Conservation (phyloP, 305 asterid genomes). For the Coffea humblotiana region DNA sequence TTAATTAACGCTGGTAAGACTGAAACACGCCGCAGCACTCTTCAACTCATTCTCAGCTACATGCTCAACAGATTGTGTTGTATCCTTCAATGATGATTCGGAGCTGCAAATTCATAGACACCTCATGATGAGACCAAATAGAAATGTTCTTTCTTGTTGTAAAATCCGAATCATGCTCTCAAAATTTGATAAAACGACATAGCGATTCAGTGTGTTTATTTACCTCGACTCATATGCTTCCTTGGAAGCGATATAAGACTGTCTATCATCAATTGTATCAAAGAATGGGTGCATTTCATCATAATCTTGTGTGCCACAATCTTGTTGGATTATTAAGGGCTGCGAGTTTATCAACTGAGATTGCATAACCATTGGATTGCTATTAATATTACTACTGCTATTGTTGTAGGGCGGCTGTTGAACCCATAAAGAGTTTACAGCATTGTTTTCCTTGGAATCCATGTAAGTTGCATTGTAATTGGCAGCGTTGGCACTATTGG, state of each 20-base stretch:
- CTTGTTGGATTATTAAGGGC: slow-evolving; percentile 38
- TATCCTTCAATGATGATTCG: slow-evolving; percentile 63
- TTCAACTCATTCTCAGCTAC: slow-evolving; percentile 70
- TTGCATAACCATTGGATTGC: slow-evolving; percentile 38
- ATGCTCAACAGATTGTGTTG: slow-evolving; percentile 55
- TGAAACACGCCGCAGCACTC: slow-evolving; percentile 80
- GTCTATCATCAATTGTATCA: slow-evolving; percentile 66
- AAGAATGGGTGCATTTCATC: slow-evolving; percentile 64
- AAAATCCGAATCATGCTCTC: background rate
- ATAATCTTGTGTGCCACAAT: slow-evolving; percentile 41
- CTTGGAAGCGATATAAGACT: slow-evolving; percentile 65
- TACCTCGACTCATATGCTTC: slow-evolving; percentile 76
- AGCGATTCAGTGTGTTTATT: background rate
- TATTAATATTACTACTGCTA: slow-evolving; percentile 19
- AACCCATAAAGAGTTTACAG: slow-evolving; percentile 45
- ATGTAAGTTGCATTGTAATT: slow-evolving; percentile 27
- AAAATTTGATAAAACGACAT: background rate
- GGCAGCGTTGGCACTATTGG: slow-evolving; percentile 30
- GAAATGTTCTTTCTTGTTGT: background rate
- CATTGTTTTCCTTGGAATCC: slow-evolving; percentile 54
- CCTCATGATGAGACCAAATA: background rate
- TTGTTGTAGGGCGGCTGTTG: slow-evolving; percentile 44
- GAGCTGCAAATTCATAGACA: slow-evolving; percentile 47
- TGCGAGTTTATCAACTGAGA: slow-evolving; percentile 43
- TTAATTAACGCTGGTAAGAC: slow-evolving; percentile 68